phyloP scores from a whole-genome alignment of 2,329 filamentous ascomycete genomes.

The Paramyrothecium roridum region DNA sequence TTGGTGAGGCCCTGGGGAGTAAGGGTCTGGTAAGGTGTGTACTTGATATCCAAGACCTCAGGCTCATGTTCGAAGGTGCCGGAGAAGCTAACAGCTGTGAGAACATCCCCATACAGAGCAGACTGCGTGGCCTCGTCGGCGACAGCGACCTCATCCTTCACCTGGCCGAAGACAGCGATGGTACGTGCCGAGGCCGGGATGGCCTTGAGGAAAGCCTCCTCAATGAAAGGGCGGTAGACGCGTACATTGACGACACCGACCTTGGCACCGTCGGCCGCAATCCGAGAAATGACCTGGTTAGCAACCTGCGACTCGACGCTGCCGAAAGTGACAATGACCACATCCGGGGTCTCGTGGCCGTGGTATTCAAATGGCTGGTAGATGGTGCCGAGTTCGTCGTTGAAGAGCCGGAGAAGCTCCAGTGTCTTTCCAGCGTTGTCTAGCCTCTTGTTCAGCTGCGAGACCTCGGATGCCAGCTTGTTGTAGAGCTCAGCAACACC shows the following conservation, averaged over 20 bases:
- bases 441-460: conserved; percentile 64
- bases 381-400: conserved; percentile 87
- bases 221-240: conserved; percentile 90
- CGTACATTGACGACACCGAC: conserved; percentile 89
- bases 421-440: conserved; percentile 71
- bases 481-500: conserved; percentile 69
- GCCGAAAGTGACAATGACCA: conserved; percentile 88
- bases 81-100: conserved; percentile 80
- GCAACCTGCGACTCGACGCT: conserved; percentile 86
- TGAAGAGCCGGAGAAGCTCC: conserved; percentile 71
- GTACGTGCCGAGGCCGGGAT: conserved; percentile 73
- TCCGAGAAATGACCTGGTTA: conserved; percentile 71
- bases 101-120: conserved; percentile 85
- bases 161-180: conserved; percentile 86
- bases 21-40: conserved; percentile 63
- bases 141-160: conserved; percentile 69
- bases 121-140: conserved; percentile 76
- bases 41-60: conserved; percentile 81
- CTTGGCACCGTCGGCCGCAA: conserved; percentile 70
- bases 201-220: conserved; percentile 84
- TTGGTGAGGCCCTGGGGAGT: conserved; percentile 53
- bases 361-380: conserved; percentile 94
- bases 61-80: conserved; percentile 61
- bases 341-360: conserved; percentile 75
- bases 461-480: conserved; percentile 59